phyloP scores from a whole-genome alignment of 2,329 filamentous ascomycete species.

The Fusarium tuaranense region DNA sequence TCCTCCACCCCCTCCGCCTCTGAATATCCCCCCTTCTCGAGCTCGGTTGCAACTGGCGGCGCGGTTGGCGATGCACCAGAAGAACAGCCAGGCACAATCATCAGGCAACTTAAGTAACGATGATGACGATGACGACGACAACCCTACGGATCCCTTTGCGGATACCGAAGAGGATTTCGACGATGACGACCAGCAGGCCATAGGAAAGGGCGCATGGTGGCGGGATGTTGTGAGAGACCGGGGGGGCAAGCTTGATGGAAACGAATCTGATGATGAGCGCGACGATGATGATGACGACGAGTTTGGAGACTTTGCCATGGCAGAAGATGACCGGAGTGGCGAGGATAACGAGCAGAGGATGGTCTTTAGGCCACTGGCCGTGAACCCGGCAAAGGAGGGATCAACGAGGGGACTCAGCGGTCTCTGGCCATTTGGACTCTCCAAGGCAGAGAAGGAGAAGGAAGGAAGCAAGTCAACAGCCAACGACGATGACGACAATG shows the following conservation, averaged over 20 bases:
- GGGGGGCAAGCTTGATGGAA: slow-evolving; percentile 58
- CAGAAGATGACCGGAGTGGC: slow-evolving; percentile 59
- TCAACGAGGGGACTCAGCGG: slow-evolving; percentile 59
- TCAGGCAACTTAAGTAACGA: slow-evolving; percentile 55
- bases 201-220: slow-evolving; percentile 62
- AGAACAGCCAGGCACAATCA: slow-evolving; percentile 65
- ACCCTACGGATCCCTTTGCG: slow-evolving; percentile 59
- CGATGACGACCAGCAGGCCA: slow-evolving; percentile 54
- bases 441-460: slow-evolving; percentile 51
- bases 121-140: slow-evolving; percentile 55
- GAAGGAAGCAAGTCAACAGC: slow-evolving; percentile 27
- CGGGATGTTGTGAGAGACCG: slow-evolving; percentile 52
- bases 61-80: slow-evolving; percentile 80
- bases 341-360: slow-evolving; percentile 53
- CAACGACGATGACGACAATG: slow-evolving; percentile 44
- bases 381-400: slow-evolving; percentile 61
- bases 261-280: slow-evolving; percentile 62
- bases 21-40: slow-evolving; percentile 88
- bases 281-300: slow-evolving; percentile 72
- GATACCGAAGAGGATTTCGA: slow-evolving; percentile 66
- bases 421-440: slow-evolving; percentile 68
- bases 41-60: slow-evolving; percentile 92
- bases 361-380: slow-evolving; percentile 66
- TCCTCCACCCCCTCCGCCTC: slow-evolving; percentile 77
- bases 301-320: slow-evolving; percentile 77